Base-by-base conservation (phyloP, 1,139 yeast species). In the Taphrina deformans region DNA sequence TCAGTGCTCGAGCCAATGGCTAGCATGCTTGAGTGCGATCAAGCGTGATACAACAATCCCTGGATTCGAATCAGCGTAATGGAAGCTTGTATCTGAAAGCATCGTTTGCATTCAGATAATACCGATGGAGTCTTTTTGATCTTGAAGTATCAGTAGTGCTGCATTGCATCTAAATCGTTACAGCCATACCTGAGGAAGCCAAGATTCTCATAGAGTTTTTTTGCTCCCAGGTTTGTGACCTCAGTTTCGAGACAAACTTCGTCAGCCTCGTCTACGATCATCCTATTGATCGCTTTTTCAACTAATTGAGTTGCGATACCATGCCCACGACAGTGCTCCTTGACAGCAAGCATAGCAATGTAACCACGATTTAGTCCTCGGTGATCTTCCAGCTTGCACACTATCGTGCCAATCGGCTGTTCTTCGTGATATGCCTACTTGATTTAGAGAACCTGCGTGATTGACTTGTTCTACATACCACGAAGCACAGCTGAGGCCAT, bases 341-440 rank as follows among this genome's bases (percentile, higher is more conserved):
- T 86, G 29, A 93, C 96, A 0, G 96, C 97, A 65, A 93, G 78
- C 99, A 93, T 93, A 5, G 98, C 99, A 53, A 93, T 92, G 73
- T 93, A 93, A 0, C 99, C 99, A 69, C 97, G 78, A 71, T 79
- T 73, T 10, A 82, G 86, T 38, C 83, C 82, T 66, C 93, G 79
- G 75, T 93, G 98, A 3, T 83, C 79, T 70, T 88, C 96, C n/a
- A 86, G 83, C 72, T 90, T 90, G 67, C 96, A 87, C 9, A 93
- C 89, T 23, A 92, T 86, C 50, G 88, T 89, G 2, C 98, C 99
- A 18, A 92, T 81, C 0, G 85, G 80, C 21, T 73, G 74, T 9
- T 68, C 71, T 3, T 67, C 40, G 31, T 44, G 44, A 10, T 33
- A 29, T 26, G 69, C 68, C 65, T 65, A 31, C 12, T 6, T n/a